Evolutionary conservation across 495 filamentous ascomycete genomes (phyloP), one percentile per base, ranked within the genome.

Genomic region (Podospora didyma): DNA sequence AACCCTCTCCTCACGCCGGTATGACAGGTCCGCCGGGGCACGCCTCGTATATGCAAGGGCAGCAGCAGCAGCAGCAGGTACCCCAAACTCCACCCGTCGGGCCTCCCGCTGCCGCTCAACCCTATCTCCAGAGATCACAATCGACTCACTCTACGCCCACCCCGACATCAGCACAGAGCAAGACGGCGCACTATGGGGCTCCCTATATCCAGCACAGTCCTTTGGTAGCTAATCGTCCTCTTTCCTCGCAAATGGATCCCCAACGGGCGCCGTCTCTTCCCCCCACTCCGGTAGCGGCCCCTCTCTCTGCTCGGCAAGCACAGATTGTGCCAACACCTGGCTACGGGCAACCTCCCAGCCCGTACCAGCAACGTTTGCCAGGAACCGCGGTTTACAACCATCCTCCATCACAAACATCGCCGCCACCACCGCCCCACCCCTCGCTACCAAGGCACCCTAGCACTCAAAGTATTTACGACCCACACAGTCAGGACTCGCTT

Each of bases 161-260:
- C 17, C 80, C 82, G 21, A 81, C 79, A 1, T 84, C 82, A 20
- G 75, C 78, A 16, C 79, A 82, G 26, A 76, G 78, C 64, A 82
- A 82, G 63, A 71, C 72, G 20, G 66, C 67, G 24, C 70, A 78
- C 10, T 81, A 77, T 53, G 75, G 73, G 17, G 62, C 70, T 41
- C 73, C 78, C 31, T 80, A 75, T 52, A 62, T 64, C 7, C 81
- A 81, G 50, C 77, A 78, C 26, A 85, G 82, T 56, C 83, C 83
- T 20, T 66, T 80, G n/a, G 67, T 75, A 41, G 58, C 75, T 11
- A 58, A 69, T 23, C 74, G 76, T 51, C 66, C 71, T 12, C 72
- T 74, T 31, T 9, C 26, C 16, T 74, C 73, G 24, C 75, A 76
- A 49, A 57, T 74, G 24, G 75, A 76, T 11, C 68, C 68, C 20